Evolutionary conservation across 176 grass and related monocot genomes (phyloP).

Genomic region (Carex myosuroides): DNA sequence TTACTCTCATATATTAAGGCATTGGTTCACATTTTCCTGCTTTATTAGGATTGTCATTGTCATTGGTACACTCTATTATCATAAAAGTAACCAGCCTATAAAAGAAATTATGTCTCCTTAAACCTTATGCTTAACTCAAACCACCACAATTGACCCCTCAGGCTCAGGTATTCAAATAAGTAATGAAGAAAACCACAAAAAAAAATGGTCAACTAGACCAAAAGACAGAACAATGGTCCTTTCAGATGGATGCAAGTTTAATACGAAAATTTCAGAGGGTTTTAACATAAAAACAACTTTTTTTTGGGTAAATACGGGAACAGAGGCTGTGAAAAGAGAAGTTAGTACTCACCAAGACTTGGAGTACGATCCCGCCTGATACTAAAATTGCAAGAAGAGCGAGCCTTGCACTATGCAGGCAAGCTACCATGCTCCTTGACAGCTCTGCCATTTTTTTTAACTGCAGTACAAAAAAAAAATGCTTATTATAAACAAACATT

Average conservation of each 20-base stretch:
- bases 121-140: neutral
- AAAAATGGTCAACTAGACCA: neutral
- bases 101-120: neutral
- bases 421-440: conserved; percentile 48
- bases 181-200: too few species aligned
- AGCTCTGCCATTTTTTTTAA: conserved; percentile 46
- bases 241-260: neutral
- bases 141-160: neutral
- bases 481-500: neutral
- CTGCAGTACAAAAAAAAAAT: neutral
- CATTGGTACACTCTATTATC: neutral
- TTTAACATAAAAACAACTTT: neutral
- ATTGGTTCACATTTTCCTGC: neutral
- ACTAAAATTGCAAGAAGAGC: conserved; percentile 76
- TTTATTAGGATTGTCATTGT: neutral
- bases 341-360: conserved; percentile 53
- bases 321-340: conserved; percentile 5
- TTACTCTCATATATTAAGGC: neutral
- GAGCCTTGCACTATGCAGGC: conserved; percentile 60
- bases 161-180: neutral
- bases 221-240: neutral
- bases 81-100: neutral
- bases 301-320: neutral
- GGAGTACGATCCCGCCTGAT: conserved; percentile 67
- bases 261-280: neutral